phyloP scores from a whole-genome alignment of 2,329 filamentous ascomycete genomes.

The Scytalidium lignicola region DNA sequence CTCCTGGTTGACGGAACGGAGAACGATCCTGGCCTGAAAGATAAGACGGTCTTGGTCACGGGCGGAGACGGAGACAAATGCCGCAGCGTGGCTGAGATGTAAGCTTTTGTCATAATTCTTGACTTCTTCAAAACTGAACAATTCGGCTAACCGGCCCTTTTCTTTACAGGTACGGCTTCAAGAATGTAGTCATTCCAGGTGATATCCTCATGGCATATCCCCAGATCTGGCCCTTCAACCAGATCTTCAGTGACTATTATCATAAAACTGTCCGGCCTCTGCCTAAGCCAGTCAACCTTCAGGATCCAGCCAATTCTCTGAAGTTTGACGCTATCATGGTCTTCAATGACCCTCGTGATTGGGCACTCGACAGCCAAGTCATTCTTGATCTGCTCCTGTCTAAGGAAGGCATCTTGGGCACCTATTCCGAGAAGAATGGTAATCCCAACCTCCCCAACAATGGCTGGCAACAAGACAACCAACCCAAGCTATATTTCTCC shows the following conservation, averaged over 20 bases:
- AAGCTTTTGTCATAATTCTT: constrained; percentile 23
- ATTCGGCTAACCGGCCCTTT: constrained; percentile 7
- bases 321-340: constrained; percentile 89
- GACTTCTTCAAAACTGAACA: constrained; percentile 8
- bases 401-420: constrained; percentile 72
- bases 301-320: constrained; percentile 43
- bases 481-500: constrained; percentile 79
- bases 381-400: constrained; percentile 82
- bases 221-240: constrained; percentile 77
- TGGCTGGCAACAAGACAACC: constrained; percentile 78
- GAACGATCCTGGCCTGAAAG: constrained; percentile 44
- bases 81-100: constrained; percentile 58
- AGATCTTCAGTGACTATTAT: constrained; percentile 59
- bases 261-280: constrained; percentile 50
- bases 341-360: constrained; percentile 94
- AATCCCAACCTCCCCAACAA: constrained; percentile 57
- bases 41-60: constrained; percentile 69
- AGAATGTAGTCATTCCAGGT: constrained; percentile 75
- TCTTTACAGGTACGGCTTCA: constrained; percentile 61
- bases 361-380: constrained; percentile 84
- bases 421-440: constrained; percentile 69
- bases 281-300: constrained; percentile 40
- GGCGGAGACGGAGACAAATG: constrained; percentile 43
- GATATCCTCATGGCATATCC: constrained; percentile 74
- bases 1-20: constrained; percentile 58